Percentiles rank a stretch among this genome's conserved stretches.
Conservation (phyloP, 75 land plant species). For the Pinus taeda region DNA sequence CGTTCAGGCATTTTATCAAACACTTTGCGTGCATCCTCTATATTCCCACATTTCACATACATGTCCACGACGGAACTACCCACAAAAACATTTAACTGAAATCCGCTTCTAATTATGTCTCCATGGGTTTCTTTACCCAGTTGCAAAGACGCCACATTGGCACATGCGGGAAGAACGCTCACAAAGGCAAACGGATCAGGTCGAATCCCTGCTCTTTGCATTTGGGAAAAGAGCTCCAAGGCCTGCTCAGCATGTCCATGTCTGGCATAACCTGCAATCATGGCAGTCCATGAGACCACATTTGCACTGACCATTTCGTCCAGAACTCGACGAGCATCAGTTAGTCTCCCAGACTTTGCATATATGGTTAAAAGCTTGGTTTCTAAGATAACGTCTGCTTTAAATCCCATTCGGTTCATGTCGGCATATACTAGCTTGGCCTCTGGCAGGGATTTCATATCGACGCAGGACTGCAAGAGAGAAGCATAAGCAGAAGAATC, state of each 20-base stretch:
- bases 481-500: no score
- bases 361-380: constrained; percentile 9
- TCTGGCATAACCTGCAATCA: constrained; percentile 8
- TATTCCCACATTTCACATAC: constrained; percentile 20
- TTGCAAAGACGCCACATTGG: neutral
- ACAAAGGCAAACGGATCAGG: constrained; percentile 8
- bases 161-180: constrained; percentile 14
- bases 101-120: neutral
- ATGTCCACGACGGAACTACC: constrained; percentile 11
- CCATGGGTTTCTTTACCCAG: constrained; percentile 9
- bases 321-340: neutral
- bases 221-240: constrained; percentile 9
- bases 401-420: neutral
- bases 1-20: constrained; percentile 18
- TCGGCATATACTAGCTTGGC: neutral
- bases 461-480: no score
- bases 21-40: constrained; percentile 10
- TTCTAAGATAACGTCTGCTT: neutral
- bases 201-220: constrained; percentile 13
- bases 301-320: neutral
- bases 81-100: neutral
- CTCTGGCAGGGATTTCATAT: no score
- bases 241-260: constrained; percentile 4
- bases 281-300: constrained; percentile 11
- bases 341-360: constrained; percentile 3